Conservation (phyloP, 768 basidiomycete genomes). For the Tricholoma terreum region DNA sequence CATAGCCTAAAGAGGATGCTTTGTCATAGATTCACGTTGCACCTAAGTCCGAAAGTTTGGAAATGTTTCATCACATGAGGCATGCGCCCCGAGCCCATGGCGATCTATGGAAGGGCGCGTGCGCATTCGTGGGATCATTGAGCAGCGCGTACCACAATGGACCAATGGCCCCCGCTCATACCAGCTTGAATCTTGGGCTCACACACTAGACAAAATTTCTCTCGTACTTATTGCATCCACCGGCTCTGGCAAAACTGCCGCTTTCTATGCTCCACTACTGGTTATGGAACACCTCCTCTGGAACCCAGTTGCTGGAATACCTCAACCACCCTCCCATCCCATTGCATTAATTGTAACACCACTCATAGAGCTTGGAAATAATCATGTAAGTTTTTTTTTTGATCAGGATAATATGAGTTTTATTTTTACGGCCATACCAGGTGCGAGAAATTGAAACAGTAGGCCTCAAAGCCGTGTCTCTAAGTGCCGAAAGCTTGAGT, state of each 20-base stretch:
- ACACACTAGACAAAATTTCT: constrained; percentile 11
- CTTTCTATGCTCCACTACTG: too few relatives aligned
- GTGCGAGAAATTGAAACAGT: constrained; percentile 15
- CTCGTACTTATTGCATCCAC: constrained; percentile 3
- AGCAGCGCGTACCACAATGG: constrained; percentile 16
- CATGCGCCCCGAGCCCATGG: constrained; percentile 6
- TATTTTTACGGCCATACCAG: constrained; percentile 2
- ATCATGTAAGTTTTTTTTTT: constrained; percentile 15
- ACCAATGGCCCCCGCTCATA: constrained; percentile 8
- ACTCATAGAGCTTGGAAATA: constrained; percentile 21
- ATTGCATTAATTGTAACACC: constrained; percentile 21
- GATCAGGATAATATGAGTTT: background rate
- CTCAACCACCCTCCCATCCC: constrained; percentile 5
- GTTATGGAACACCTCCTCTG: too few relatives aligned
- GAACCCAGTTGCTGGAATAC: constrained; percentile 5
- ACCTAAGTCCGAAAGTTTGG: too few relatives aligned
- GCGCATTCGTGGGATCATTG: constrained; percentile 12
- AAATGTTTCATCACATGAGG: constrained; percentile 8
- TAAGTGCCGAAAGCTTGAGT: constrained; percentile 15
- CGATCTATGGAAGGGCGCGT: constrained; percentile 7
- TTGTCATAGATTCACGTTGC: background rate
- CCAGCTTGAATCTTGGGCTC: constrained; percentile 19
- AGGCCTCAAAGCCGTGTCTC: constrained; percentile 11
- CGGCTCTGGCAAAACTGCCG: constrained; percentile 7
- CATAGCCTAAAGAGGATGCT: background rate